Evolutionary conservation across 768 basidiomycete genomes (phyloP), one percentile per base, ranked within the genome.

Genomic region (Boletus fagicola): DNA sequence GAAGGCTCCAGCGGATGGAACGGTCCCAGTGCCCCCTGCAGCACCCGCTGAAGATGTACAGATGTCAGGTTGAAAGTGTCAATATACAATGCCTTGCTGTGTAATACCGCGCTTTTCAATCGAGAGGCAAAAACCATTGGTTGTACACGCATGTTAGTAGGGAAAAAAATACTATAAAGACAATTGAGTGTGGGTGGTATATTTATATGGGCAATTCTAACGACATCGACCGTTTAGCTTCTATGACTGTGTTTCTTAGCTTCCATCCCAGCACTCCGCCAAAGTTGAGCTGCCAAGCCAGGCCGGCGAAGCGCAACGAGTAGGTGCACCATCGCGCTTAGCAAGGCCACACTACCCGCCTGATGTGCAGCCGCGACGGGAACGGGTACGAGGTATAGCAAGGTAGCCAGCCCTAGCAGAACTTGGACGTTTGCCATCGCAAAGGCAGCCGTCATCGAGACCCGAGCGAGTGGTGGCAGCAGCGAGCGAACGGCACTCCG

Each of bases 331-430:
- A 94, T 84, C 5, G 89, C 83, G 22, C 89, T 94, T 47, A 99
- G 76, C 8, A 99, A 77, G 39, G 88, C 80, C 8, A 98, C 89
- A 65, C 94, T 96, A 6, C 96, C 97, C 0, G 93, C 96, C 72
- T 99, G 97, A 70, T 99, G 97, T 33, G 87, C 81, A 13, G 96
- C 93, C 9, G 97, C 97, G 3, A 98, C 75, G 2, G 92, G 92
- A 1, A 93, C 83, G 1, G 97, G 97, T 2, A 98, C 97, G 38
- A 98, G 82, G 72, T 96, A 96, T 13, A 98, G 71, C 24, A 98
- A 75, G 0, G 97, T 99, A 26, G 88, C 78, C 12, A 90, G 83
- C 4, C 88, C 88, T 6, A 90, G 75, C 2, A 80, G 69, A 31
- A 91, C 92, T 71, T 99, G 97, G 0, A 93, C 70, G 63, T 94